Evolutionary conservation across 2,329 filamentous ascomycete genomes (phyloP).

Genomic region (Fusarium torulosum): DNA sequence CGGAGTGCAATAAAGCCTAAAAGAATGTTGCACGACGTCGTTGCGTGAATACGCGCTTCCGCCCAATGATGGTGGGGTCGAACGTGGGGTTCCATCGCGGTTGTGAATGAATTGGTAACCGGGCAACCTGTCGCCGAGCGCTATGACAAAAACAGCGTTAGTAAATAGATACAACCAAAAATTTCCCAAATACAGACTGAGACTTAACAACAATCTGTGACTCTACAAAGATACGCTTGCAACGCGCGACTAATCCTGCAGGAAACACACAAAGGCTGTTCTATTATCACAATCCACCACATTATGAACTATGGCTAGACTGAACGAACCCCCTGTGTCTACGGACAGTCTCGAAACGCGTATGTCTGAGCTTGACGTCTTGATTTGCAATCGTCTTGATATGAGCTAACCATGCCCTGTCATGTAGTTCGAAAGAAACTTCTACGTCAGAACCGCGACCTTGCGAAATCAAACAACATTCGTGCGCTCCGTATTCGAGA

Average conservation of each 20-base stretch:
- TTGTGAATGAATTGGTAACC: conserved; percentile 29
- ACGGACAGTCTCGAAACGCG: conserved; percentile 78
- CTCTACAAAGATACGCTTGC: conserved; percentile 31
- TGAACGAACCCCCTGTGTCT: conserved; percentile 79
- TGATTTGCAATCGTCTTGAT: conserved; percentile 4
- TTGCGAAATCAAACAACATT: conserved; percentile 81
- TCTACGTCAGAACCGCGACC: conserved; percentile 85
- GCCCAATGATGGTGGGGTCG: conserved; percentile 46
- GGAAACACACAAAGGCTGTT: conserved; percentile 18
- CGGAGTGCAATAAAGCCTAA: conserved; percentile 1
- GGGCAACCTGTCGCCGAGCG: conserved; percentile 48
- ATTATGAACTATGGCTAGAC: conserved; percentile 76
- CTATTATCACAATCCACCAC: conserved; percentile 26
- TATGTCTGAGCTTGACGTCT: conserved; percentile 59
- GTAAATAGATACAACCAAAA: conserved; percentile 54
- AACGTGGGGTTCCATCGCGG: conserved; percentile 40
- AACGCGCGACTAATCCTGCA: conserved; percentile 34
- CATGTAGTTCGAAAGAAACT: conserved; percentile 79
- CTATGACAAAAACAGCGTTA: conserved; percentile 48
- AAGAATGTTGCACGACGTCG: conserved; percentile 6
- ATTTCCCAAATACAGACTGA: conserved; percentile 44
- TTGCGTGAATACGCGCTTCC: conserved; percentile 35
- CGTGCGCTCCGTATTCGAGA: conserved; percentile 82
- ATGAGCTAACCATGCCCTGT: conserved; percentile 37
- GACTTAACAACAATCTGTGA: conserved; percentile 42